phyloP scores from a whole-genome alignment of 108 stramenopile species.

The Chaetoceros muelleri region DNA sequence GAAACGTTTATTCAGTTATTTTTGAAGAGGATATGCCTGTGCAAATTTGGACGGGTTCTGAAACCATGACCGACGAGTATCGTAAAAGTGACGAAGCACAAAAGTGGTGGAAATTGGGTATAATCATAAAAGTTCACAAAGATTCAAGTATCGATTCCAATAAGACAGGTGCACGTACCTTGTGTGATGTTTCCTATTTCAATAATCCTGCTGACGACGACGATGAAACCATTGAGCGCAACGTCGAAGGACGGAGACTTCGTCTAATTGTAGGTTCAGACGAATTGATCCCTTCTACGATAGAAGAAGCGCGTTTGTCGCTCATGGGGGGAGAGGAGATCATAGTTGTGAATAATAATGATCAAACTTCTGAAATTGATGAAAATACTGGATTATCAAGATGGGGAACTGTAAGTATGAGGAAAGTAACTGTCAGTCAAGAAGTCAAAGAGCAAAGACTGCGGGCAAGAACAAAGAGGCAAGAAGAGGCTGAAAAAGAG shows the following conservation, averaged over 20 bases:
- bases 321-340: conserved; percentile 64
- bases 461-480: conserved; percentile 24
- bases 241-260: conserved; percentile 42
- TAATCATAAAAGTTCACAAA: neutral
- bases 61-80: conserved; percentile 8
- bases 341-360: conserved; percentile 7
- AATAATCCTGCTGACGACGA: conserved; percentile 22
- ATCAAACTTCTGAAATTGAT: conserved; percentile 20
- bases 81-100: conserved; percentile 1
- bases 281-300: conserved; percentile 48
- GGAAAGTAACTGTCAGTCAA: conserved; percentile 50
- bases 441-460: conserved; percentile 55
- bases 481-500: conserved; percentile 35
- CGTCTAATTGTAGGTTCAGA: conserved; percentile 57
- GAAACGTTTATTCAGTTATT: conserved; percentile 32
- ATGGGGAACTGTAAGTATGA: conserved; percentile 59
- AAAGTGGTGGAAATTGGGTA: neutral
- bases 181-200: conserved; percentile 60
- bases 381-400: conserved; percentile 66
- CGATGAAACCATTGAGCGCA: conserved; percentile 66
- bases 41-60: conserved; percentile 50
- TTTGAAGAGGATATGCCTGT: conserved; percentile 78
- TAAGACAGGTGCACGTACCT: conserved; percentile 3
- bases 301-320: conserved; percentile 70
- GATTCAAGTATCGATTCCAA: neutral